Evolutionary conservation across 2,329 filamentous ascomycete genomes (phyloP), one percentile per base, ranked within the genome.

Genomic region (Exophiala sp.): DNA sequence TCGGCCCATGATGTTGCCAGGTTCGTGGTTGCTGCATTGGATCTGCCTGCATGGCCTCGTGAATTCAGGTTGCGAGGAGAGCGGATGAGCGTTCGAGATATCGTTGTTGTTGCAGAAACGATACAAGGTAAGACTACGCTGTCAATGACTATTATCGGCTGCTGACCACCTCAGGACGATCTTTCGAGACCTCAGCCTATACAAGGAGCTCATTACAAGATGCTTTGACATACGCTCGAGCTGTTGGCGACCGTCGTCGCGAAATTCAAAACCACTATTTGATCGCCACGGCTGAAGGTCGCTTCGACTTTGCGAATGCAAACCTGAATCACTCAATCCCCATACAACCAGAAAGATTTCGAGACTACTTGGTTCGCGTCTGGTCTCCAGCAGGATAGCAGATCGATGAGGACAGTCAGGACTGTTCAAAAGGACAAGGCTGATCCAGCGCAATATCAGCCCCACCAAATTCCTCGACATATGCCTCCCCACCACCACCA

Each of bases 11-110:
- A 91, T 63, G 80, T 89, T 4, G 87, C 80, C 20, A 77, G 78
- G n/a, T 89, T 87, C 61, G 75, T 91, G 7, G 84, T 85, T 9
- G 67, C 68, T 7, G 81, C 83, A n/a, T 82, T 88, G 11, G 84
- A 88, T 42, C 69, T 89, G 38, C 71, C 74, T 5, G 75, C 68
- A 14, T 91, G 88, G 88, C 86, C 86, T 2, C 68, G 71, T 5
- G 87, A 90, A 65, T 83, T 87, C 66, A 79, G 78, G 36, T 84
- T 91, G 78, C 77, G 78, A 45, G 86, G 87, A n/a, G 84, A 88
- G 49, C 75, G 82, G 5, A 72, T 86, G 67, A 80, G 77, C 1
- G 76, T 88, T 2, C 74, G 76, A 10, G 78, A 85, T 42, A 73
- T 91, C 9, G 75, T 88, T 8, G 73, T 79, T n/a, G 73, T 71